These are phyloP conservation scores for Globisporangium acanthophoron DNA, from an alignment of 352 stramenopile genomes.

Conservation along the genomic window DNA sequence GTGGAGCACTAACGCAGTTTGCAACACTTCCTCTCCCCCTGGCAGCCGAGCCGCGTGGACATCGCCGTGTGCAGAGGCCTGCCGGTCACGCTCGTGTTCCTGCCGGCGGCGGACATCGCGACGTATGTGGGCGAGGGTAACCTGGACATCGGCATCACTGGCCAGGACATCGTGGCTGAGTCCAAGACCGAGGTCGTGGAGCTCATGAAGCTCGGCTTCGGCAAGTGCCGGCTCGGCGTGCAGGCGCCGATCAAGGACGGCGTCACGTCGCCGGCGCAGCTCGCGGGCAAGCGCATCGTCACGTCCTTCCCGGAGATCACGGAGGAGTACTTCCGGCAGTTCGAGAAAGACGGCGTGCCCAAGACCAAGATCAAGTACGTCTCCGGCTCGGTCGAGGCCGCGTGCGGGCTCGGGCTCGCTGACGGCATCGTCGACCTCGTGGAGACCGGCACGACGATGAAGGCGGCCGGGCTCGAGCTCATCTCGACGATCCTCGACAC, in stretches of 20 bases:
- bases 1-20: not conserved
- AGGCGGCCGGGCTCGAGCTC: conserved; percentile 93
- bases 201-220: conserved; percentile 94
- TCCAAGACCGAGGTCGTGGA: conserved; percentile 87
- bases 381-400: conserved; percentile 96
- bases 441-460: conserved; percentile 99
- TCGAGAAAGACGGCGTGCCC: conserved; percentile 59
- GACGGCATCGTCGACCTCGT: conserved; percentile 98
- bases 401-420: conserved; percentile 95
- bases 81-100: conserved; percentile 96
- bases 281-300: conserved; percentile 96
- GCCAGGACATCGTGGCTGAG: conserved; percentile 93
- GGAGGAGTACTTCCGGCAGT: conserved; percentile 92
- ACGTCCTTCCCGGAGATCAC: conserved; percentile 96
- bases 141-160: conserved; percentile 98
- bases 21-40: no score
- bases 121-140: conserved; percentile 98
- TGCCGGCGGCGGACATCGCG: conserved; percentile 96
- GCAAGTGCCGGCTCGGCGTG: conserved; percentile 94
- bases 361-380: conserved; percentile 94
- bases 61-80: conserved; percentile 93
- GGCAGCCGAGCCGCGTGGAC: conserved; percentile 78
- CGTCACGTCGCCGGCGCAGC: conserved; percentile 70
- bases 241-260: conserved; percentile 90
- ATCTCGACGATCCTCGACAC: conserved; percentile 91